Conservation (phyloP, 345 rosid genomes). For the Theobroma cacao region DNA sequence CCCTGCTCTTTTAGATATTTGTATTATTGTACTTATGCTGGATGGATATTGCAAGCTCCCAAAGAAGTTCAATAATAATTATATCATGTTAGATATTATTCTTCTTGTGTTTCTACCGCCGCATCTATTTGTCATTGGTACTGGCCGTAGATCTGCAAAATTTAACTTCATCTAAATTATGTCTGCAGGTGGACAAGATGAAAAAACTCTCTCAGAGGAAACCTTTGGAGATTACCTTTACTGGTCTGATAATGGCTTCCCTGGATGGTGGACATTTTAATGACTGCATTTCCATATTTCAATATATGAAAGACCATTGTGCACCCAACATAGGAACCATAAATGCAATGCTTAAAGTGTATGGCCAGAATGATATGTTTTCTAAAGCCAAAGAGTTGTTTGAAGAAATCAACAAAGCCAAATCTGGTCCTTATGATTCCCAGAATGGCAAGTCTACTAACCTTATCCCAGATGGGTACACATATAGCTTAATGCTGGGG, state of each 20-base stretch:
- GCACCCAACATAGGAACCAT: slow-evolving; percentile 81
- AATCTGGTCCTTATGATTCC: slow-evolving; percentile 11
- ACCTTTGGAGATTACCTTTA: slow-evolving; percentile 79
- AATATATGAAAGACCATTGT: slow-evolving; percentile 65
- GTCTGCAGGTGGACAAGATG: slow-evolving; percentile 65
- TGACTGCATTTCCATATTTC: slow-evolving; percentile 68
- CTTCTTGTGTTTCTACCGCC: neutral
- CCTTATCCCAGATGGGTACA: slow-evolving; percentile 62
- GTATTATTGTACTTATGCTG: neutral
- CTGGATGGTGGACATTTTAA: slow-evolving; percentile 74
- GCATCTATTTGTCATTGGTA: neutral
- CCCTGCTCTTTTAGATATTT: neutral
- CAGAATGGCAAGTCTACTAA: slow-evolving; percentile 9
- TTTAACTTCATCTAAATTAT: neutral
- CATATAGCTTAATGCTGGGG: slow-evolving; percentile 80
- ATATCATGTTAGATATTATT: neutral
- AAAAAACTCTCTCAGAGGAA: slow-evolving; percentile 52
- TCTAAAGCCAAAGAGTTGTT: slow-evolving; percentile 75
- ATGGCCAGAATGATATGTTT: slow-evolving; percentile 78
- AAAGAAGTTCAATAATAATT: neutral
- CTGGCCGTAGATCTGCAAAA: neutral
- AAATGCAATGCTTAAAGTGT: slow-evolving; percentile 82
- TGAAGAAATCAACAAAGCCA: slow-evolving; percentile 47
- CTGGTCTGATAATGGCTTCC: slow-evolving; percentile 72
- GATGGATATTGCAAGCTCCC: neutral